phyloP scores from a whole-genome alignment of 257 asterid genomes.

The Ocimum tenuiflorum region DNA sequence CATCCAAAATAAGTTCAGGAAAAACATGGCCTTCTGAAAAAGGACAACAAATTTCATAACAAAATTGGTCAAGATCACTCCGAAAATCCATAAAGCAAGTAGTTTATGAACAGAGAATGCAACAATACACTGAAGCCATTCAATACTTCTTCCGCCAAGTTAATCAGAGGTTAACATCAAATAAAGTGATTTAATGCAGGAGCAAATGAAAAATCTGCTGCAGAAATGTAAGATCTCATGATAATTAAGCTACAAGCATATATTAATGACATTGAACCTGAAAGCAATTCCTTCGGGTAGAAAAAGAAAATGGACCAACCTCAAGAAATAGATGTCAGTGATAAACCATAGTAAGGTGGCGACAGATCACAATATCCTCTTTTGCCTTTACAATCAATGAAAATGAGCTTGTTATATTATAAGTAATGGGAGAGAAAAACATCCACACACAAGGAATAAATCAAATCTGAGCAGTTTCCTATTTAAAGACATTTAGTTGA shows the following conservation, averaged over 20 bases:
- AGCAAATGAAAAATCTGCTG: neutral
- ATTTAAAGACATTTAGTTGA: slow-evolving; percentile 7
- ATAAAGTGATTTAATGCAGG: neutral
- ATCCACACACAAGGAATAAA: neutral
- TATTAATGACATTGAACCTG: neutral
- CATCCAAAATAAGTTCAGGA: slow-evolving; percentile 1
- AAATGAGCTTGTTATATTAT: neutral
- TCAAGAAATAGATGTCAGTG: neutral
- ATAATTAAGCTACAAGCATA: neutral
- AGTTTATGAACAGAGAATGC: neutral
- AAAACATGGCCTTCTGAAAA: neutral
- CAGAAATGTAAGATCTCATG: neutral
- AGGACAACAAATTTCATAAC: neutral
- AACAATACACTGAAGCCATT: neutral
- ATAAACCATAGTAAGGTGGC: neutral
- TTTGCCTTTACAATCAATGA: neutral
- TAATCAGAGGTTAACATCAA: neutral
- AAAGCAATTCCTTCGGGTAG: neutral
- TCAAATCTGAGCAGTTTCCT: slow-evolving; percentile 1
- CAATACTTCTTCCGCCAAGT: neutral
- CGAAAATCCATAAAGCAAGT: neutral
- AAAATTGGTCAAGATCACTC: neutral
- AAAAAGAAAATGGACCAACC: neutral
- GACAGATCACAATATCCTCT: neutral
- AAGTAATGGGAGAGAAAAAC: neutral